phyloP scores from a whole-genome alignment of 2,329 filamentous ascomycete species.

The Phyllachora maydis region DNA sequence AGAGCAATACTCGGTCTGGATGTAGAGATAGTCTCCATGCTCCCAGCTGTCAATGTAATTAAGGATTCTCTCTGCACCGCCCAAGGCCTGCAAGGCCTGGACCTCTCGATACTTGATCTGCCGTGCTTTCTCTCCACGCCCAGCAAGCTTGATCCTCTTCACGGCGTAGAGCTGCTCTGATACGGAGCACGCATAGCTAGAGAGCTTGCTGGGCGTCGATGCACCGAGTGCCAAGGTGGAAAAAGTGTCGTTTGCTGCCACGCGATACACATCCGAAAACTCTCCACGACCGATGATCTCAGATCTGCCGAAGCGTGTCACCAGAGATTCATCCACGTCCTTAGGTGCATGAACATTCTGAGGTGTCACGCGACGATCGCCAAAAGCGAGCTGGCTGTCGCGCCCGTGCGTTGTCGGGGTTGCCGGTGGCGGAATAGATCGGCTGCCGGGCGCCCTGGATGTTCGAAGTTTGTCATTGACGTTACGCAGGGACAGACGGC shows the following conservation, averaged over 20 bases:
- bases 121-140: constrained; percentile 61
- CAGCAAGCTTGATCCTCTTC: too few species aligned
- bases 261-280: constrained; percentile 82
- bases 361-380: constrained; percentile 35
- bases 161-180: too few species aligned
- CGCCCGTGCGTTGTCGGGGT: constrained; percentile 56
- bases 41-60: constrained; percentile 86
- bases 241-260: constrained; percentile 35
- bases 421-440: constrained; percentile 39
- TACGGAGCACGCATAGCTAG: too few species aligned
- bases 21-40: constrained; percentile 67
- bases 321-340: constrained; percentile 56
- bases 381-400: constrained; percentile 28
- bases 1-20: constrained; percentile 93
- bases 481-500: constrained; percentile 63
- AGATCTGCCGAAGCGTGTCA: constrained; percentile 59
- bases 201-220: constrained; percentile 19
- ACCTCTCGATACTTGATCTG: constrained; percentile 72
- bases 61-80: too few species aligned
- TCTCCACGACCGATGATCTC: constrained; percentile 71
- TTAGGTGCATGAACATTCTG: constrained; percentile 49
- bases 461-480: constrained; percentile 19
- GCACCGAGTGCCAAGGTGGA: too few species aligned
- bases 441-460: too few species aligned
- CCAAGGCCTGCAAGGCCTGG: constrained; percentile 53